These are phyloP conservation scores for Dactylellina drechsleri DNA, from an alignment of 2,329 filamentous ascomycete species.

Conservation along the genomic window DNA sequence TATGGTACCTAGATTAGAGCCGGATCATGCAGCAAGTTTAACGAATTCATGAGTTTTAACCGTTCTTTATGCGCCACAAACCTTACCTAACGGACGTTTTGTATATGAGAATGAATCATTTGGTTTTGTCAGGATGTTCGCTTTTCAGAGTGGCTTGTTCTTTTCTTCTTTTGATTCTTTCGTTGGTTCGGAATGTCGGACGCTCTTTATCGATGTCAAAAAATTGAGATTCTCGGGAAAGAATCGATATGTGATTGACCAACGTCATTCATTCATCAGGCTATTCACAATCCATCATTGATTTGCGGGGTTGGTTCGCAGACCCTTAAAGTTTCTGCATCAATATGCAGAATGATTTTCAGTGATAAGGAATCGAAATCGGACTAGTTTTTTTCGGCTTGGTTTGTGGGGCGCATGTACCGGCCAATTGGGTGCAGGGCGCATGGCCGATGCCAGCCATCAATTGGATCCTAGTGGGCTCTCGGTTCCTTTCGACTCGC, in stretches of 20 bases:
- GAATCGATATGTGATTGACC: constrained; percentile 21
- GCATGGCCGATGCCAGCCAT: constrained; percentile 34
- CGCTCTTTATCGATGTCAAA: background rate
- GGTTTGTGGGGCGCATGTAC: constrained; percentile 11
- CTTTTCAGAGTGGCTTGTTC: too few species aligned
- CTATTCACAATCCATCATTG: background rate
- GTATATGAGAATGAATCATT: too few species aligned
- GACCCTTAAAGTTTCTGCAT: background rate
- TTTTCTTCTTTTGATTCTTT: too few species aligned
- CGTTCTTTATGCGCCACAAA: too few species aligned
- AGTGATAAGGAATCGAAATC: constrained; percentile 5
- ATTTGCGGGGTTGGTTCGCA: constrained; percentile 8
- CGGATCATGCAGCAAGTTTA: too few species aligned
- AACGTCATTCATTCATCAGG: constrained; percentile 14
- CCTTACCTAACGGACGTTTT: too few species aligned
- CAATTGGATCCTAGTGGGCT: constrained; percentile 30
- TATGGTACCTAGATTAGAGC: too few species aligned
- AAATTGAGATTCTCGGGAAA: background rate
- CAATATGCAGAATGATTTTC: too few species aligned
- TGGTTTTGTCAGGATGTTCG: too few species aligned
- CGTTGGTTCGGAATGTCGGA: too few species aligned
- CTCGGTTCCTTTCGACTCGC: background rate
- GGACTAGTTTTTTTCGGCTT: constrained; percentile 1
- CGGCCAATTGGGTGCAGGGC: constrained; percentile 47
- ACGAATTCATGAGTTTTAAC: too few species aligned